Base-by-base conservation (phyloP, 2,329 filamentous ascomycete species). In the Alternaria sp. region DNA sequence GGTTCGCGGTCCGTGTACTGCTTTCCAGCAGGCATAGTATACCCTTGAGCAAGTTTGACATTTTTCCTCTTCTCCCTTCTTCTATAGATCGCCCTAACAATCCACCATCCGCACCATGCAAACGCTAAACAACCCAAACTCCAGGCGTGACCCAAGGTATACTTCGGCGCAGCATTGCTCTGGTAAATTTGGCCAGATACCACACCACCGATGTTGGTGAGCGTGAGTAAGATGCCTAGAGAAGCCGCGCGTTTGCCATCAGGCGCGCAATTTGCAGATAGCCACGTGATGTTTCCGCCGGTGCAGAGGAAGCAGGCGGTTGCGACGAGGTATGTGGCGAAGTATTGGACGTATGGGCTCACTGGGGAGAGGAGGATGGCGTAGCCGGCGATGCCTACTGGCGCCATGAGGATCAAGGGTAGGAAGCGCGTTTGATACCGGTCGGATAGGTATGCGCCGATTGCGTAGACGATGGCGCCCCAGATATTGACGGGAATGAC, bases 401-500 rank as follows among this genome's bases (percentile, higher is more conserved):
- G 74, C 0, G 73, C 74, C 60, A 68, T 70, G 15, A 79, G 58
- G 15, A 80, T 69, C 1, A 82, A 66, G 4, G 79, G 78, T 5
- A 80, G 62, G 63, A 82, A 82, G 5, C 80, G 79, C 5, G 71
- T 71, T 44, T 73, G 72, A 54, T 80, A 81, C 40, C 67, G 76
- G 57, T 83, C 80, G 0, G 78, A 79, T 3, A 82, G 65, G 53
- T 79, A 70, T 5, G 80, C 80, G 6, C 79, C 80, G n/a, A 80
- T 53, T 1, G 74, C 74, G 59, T 81, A 82, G n/a, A 81, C 76
- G 5, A 81, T 36, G 0, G 79, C 77, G 2, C 79, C 81, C 80
- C 79, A 81, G 23, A 82, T 45, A 56, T 81, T 81, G n/a, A 81
- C 78, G 1, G 80, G 80, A 17, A 82, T 81, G 9, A 81, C 79